phyloP scores from a whole-genome alignment of 352 stramenopile species.

The Elongisporangium undulatum region DNA sequence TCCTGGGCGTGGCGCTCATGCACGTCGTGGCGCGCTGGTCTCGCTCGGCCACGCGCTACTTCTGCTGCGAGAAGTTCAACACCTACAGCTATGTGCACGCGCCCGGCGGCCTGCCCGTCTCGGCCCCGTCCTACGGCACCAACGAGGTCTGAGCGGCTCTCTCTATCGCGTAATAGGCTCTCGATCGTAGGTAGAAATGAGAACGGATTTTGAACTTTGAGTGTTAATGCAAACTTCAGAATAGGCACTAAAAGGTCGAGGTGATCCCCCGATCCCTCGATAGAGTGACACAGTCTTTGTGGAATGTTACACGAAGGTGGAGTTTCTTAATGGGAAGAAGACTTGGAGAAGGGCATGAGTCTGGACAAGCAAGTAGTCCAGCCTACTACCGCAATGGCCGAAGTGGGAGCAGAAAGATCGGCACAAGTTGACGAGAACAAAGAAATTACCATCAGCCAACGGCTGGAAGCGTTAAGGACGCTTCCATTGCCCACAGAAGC shows the following conservation, averaged over 20 bases:
- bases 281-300: not conserved
- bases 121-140: slow-evolving; percentile 29
- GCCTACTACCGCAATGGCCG: too few relatives aligned
- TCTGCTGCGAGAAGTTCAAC: slow-evolving; percentile 61
- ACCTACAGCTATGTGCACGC: slow-evolving; percentile 35
- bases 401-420: too few relatives aligned
- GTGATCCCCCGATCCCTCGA: not conserved
- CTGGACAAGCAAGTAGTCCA: too few relatives aligned
- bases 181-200: too few relatives aligned
- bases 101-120: slow-evolving; percentile 10
- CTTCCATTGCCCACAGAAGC: too few relatives aligned
- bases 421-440: too few relatives aligned
- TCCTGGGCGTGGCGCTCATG: slow-evolving; percentile 53
- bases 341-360: too few relatives aligned
- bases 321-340: too few relatives aligned
- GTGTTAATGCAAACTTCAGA: too few relatives aligned
- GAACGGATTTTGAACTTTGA: not conserved
- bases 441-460: too few relatives aligned
- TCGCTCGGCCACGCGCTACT: slow-evolving; percentile 46
- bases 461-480: too few relatives aligned
- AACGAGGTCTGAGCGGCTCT: slow-evolving; percentile 7
- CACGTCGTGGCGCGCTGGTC: slow-evolving; percentile 39
- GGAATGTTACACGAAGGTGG: too few relatives aligned
- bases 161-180: not conserved
- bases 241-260: not conserved